Evolutionary conservation across 73 alveolate genomes (phyloP), one percentile per base, ranked within the genome.

Genomic region (Paramecium primaurelia): DNA sequence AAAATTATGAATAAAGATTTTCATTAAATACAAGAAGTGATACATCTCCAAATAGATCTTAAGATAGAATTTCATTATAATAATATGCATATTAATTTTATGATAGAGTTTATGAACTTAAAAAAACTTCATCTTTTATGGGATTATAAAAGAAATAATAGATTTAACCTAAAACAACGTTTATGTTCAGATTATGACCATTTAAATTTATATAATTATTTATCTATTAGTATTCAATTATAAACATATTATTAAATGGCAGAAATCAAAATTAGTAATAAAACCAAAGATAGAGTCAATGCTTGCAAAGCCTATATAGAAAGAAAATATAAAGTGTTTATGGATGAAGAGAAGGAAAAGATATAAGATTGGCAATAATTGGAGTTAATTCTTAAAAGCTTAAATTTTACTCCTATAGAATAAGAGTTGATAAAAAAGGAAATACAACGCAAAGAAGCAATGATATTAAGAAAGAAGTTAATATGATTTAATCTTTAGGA

Each of bases 401-500:
- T 91, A 60, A 92, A 77, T 59, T 87, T 94, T 26, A 93, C 69
- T 30, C 93, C 93, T 9, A 58, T 28, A 8, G 93, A 94, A 77
- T 36, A 92, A 37, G 94, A 94, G 26, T 38, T 86, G 30, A 94
- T 94, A 77, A 94, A 92, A 28, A 77, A 92, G 54, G 97, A 94
- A 45, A 93, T 94, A 28, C 80, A 75, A 47, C 83, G 59, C 37
- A 86, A 88, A 44, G 97, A 94, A 64, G 95, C 97, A 37, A 95
- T 75, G 30, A 36, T 86, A 9, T 85, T 86, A 75, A 89, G 96
- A 93, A 92, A 92, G 59, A 71, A 86, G 95, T 92, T 22, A 25
- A 69, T 69, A 69, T 22, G 20, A 40, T 34, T n/a, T 20, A 86
- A 26, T 34, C 58, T 54, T 49, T 32, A 71, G 94, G 86, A 37